Evolutionary conservation across 192 early-diverging fungal genomes (phyloP), one percentile per base, ranked within the genome.

Genomic region (Coemansia asiatica): DNA sequence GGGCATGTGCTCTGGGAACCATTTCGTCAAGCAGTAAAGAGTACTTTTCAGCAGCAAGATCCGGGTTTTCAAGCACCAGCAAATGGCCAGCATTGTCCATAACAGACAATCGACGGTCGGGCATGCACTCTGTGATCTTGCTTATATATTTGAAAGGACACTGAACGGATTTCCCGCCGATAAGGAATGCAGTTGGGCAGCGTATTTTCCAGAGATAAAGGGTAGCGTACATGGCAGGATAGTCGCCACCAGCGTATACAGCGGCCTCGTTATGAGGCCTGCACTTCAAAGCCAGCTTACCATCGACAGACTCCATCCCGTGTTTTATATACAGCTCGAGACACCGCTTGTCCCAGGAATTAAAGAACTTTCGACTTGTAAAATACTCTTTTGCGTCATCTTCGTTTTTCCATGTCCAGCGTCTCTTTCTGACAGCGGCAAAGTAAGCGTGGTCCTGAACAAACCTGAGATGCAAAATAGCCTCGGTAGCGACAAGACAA

Each of bases 151-250:
- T 26, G 1, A 44, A 27, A 23, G 74, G 66, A 4, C 60, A 55
- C 6, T 47, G 47, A 1, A 50, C 28, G 2, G 79, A 81, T 6
- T 8, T 54, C n/a, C 72, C 74, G 7, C 79, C 79, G 0, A 70
- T 81, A 10, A 81, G 56, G 22, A 75, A 81, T 1, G 51, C 63
- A 1, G 61, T 63, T 2, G 79, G 79, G 13, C 79, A 72, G 7
- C 53, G 56, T 3, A 81, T 38, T 46, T 58, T 60, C 53, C 51
- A 48, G 53, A 82, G 26, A 16, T 63, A 64, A 12, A 29, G 13
- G 8, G 62, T 60, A 0, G 71, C 55, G 51, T 50, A 60, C 12
- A 61, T 50, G 7, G 74, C 67, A 2, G 65, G 61, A 13, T 60
- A 21, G 22, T 23, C 18, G 0, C 66, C 65, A 12, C 71, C 80